A percentile compares a stretch with the other conserved stretches of the same genome.
These are phyloP conservation scores for Taphrina confusa DNA, from an alignment of 1,139 yeast genomes.

Conservation along the genomic window DNA sequence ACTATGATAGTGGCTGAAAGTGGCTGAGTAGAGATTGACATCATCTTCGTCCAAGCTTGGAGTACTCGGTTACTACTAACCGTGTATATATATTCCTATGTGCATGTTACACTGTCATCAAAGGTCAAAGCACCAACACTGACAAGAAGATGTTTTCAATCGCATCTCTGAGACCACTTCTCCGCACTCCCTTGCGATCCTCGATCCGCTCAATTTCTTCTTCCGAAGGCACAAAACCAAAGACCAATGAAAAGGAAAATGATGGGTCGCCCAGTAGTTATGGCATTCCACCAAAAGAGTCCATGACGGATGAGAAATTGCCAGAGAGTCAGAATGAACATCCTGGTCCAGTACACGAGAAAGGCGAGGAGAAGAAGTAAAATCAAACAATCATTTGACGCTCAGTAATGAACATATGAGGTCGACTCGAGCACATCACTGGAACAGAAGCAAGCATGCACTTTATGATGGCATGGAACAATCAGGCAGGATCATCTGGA, in stretches of 20 bases:
- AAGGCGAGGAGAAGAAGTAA: conserved; percentile 29
- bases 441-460: no score
- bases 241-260: conserved; percentile 18
- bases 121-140: background rate
- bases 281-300: conserved; percentile 31
- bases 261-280: conserved; percentile 29
- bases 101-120: background rate
- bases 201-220: conserved; percentile 4
- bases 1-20: no score
- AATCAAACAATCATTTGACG: background rate
- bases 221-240: conserved; percentile 20
- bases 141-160: background rate
- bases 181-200: background rate
- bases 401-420: no score
- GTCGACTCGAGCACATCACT: no score
- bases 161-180: background rate
- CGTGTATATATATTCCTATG: background rate
- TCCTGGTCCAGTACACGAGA: conserved; percentile 30
- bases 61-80: background rate
- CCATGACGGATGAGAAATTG: conserved; percentile 24
- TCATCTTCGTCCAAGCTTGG: no score
- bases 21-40: background rate
- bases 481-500: no score
- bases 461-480: no score
- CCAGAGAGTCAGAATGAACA: conserved; percentile 27